A percentile compares a stretch with the other conserved stretches of the same genome.
These are phyloP conservation scores for Vitis hybrid DNA, from an alignment of 177 flowering plant species.

Conservation along the genomic window DNA sequence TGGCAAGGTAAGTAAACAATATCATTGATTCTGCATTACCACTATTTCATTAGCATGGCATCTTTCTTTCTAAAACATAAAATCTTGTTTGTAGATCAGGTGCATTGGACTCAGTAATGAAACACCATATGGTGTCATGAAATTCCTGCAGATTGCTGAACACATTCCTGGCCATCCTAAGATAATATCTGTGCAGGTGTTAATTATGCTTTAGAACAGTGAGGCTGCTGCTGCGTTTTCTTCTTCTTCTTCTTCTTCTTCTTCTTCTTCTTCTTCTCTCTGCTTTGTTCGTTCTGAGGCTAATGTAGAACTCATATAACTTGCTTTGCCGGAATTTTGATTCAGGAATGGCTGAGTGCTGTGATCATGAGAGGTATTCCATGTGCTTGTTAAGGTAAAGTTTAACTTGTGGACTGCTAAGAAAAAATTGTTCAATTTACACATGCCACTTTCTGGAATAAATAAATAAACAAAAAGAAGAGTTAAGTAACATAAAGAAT, in stretches of 20 bases:
- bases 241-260: neutral
- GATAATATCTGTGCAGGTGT: conserved; percentile 78
- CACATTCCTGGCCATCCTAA: conserved; percentile 34
- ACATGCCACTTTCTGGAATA: neutral
- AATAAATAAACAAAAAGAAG: no score
- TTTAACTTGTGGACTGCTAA: neutral
- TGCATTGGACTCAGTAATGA: conserved; percentile 86
- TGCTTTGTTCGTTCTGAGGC: conserved; percentile 7
- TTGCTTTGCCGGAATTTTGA: conserved; percentile 78
- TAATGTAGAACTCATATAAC: conserved; percentile 43
- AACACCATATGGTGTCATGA: conserved; percentile 89
- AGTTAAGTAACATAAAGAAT: no score
- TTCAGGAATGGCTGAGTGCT: conserved; percentile 85
- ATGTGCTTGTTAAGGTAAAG: neutral
- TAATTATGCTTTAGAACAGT: conserved; percentile 8
- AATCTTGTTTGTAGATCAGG: conserved; percentile 56
- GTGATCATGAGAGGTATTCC: conserved; percentile 83
- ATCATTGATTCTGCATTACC: neutral
- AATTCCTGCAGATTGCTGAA: conserved; percentile 64
- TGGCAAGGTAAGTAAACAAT: conserved; percentile 58
- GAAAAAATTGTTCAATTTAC: neutral
- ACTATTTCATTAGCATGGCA: neutral
- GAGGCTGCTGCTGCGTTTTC: neutral
- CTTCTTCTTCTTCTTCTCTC: conserved; percentile 3
- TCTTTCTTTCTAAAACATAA: neutral